Conservation (phyloP, 495 filamentous ascomycete genomes). For the Podospora tetraspora region DNA sequence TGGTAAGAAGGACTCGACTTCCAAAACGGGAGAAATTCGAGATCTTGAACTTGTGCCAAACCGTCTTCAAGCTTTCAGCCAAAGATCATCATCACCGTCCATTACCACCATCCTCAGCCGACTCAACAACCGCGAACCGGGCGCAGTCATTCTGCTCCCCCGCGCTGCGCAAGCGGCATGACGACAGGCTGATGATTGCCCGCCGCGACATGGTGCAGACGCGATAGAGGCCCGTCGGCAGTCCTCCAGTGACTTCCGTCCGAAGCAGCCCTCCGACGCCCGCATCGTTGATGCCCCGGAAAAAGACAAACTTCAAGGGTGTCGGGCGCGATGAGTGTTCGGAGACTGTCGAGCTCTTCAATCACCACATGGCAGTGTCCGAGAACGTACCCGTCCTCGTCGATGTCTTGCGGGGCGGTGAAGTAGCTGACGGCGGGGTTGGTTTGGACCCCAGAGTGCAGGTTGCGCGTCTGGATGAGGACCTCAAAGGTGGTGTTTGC, state of each 20-base stretch:
- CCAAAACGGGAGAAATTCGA: not conserved
- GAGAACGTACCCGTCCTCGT: constrained; percentile 39
- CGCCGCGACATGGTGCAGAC: constrained; percentile 24
- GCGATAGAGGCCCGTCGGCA: constrained; percentile 21
- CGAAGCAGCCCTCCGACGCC: constrained; percentile 22
- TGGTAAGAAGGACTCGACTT: not conserved
- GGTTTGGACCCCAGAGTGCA: constrained; percentile 52
- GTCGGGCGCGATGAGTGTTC: constrained; percentile 34
- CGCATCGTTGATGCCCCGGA: constrained; percentile 26
- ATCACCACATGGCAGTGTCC: constrained; percentile 59
- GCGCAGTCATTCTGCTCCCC: constrained; percentile 27
- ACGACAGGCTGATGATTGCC: constrained; percentile 26
- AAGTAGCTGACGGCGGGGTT: constrained; percentile 53
- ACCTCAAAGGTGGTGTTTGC: constrained; percentile 47
- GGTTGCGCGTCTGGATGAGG: constrained; percentile 47
- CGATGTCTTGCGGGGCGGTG: constrained; percentile 49
- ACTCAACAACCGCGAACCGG: constrained; percentile 19
- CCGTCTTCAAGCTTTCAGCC: no score
- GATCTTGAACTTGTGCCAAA: not conserved
- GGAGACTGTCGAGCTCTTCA: constrained; percentile 44
- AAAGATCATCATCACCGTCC: not conserved
- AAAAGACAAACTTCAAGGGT: constrained; percentile 26
- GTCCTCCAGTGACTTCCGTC: constrained; percentile 17
- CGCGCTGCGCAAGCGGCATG: constrained; percentile 29
- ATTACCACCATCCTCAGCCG: not conserved